These are phyloP conservation scores for Hermanozyma aechmeae DNA, from an alignment of 805 yeast genomes.

Conservation along the genomic window DNA sequence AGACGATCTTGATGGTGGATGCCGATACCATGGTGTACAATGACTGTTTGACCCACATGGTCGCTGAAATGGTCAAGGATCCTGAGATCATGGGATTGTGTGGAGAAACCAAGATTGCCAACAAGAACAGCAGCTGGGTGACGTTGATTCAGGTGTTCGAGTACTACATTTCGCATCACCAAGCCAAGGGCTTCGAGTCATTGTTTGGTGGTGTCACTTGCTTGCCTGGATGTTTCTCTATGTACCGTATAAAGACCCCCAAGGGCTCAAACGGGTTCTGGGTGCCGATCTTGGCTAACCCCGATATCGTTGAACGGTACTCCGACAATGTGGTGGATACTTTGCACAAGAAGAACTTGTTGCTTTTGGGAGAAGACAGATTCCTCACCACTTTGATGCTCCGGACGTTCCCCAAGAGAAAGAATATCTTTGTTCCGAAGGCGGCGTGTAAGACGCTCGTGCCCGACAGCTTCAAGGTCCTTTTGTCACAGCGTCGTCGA, in stretches of 20 bases:
- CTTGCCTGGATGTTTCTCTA: conserved; percentile 90
- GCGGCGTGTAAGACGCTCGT: conserved; percentile 90
- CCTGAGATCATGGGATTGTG: conserved; percentile 87
- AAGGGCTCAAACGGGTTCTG: conserved; percentile 63
- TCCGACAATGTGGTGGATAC: conserved; percentile 80
- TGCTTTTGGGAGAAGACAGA: conserved; percentile 86
- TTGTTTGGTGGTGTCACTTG: conserved; percentile 93
- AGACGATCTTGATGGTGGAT: conserved; percentile 82
- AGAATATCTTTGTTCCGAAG: conserved; percentile 77
- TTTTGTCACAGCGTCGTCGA: conserved; percentile 88
- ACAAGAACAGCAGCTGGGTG: conserved; percentile 78
- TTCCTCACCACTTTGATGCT: conserved; percentile 79
- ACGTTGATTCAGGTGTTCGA: conserved; percentile 91
- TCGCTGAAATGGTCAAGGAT: conserved; percentile 80
- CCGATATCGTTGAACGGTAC: conserved; percentile 87
- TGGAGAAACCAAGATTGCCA: conserved; percentile 89
- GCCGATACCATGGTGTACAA: conserved; percentile 89
- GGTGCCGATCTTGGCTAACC: conserved; percentile 91
- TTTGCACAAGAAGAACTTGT: conserved; percentile 76
- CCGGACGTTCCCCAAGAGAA: conserved; percentile 81
- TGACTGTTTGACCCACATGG: conserved; percentile 83
- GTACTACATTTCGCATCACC: conserved; percentile 89
- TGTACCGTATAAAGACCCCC: conserved; percentile 87
- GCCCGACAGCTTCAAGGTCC: conserved; percentile 71
- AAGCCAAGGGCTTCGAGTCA: conserved; percentile 90